A percentile compares a stretch with the other conserved stretches of the same genome.
These are phyloP conservation scores for Megacollybia platyphylla DNA, from an alignment of 1,284 basidiomycete genomes.

Conservation along the genomic window DNA sequence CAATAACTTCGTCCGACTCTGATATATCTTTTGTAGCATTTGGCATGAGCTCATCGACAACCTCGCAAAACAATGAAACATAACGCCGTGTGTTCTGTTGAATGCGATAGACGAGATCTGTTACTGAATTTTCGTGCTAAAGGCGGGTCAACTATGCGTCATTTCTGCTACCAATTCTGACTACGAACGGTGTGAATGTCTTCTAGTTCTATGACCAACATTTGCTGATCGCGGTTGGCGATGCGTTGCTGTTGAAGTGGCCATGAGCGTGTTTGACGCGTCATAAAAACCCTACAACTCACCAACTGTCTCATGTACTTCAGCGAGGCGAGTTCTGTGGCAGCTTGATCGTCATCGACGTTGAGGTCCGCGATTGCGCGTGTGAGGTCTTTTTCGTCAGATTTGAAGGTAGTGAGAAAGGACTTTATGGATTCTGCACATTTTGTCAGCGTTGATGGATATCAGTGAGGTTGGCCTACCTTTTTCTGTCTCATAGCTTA, in stretches of 20 bases:
- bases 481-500: constrained; percentile 20
- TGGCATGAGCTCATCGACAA: constrained; percentile 84
- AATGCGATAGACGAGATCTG: constrained; percentile 66
- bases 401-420: constrained; percentile 60
- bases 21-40: constrained; percentile 80
- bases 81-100: constrained; percentile 84
- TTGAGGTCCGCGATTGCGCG: constrained; percentile 61
- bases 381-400: constrained; percentile 54
- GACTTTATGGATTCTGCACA: constrained; percentile 49
- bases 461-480: constrained; percentile 16
- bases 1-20: constrained; percentile 84
- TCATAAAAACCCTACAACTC: constrained; percentile 19
- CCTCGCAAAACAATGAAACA: constrained; percentile 80
- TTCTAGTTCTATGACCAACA: constrained; percentile 73
- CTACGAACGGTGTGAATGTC: constrained; percentile 55
- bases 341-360: constrained; percentile 39
- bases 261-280: constrained; percentile 14
- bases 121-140: constrained; percentile 54
- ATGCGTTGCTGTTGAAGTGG: constrained; percentile 61
- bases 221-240: constrained; percentile 85
- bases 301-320: constrained; percentile 92
- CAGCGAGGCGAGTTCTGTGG: constrained; percentile 25
- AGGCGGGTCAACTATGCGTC: neutral
- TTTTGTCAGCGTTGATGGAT: neutral
- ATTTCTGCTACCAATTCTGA: constrained; percentile 7